These are phyloP conservation scores for Ajuga chamaepitys DNA, from an alignment of 257 asterid species.

Conservation along the genomic window DNA sequence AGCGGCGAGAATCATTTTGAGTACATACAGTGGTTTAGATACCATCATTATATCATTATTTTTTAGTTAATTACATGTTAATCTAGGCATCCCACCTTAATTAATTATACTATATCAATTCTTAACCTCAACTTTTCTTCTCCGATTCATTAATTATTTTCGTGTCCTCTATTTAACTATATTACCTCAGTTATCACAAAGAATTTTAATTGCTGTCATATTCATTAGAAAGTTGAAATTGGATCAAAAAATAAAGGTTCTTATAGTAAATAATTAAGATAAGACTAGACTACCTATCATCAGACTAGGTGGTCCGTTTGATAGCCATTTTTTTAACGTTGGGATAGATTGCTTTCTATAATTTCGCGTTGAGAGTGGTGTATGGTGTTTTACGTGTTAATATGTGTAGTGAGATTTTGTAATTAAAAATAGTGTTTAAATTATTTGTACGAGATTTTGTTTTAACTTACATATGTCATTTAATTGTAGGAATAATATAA, in stretches of 20 bases:
- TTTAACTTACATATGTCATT: too few species aligned
- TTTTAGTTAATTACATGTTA: conserved; percentile 17
- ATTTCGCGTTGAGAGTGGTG: too few species aligned
- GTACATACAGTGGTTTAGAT: conserved; percentile 20
- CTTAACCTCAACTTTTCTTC: conserved; percentile 10
- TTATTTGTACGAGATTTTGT: too few species aligned
- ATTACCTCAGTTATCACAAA: conserved; percentile 10
- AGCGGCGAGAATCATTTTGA: conserved; percentile 33
- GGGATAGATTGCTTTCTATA: too few species aligned
- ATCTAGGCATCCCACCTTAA: conserved; percentile 20
- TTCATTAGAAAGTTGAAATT: conserved; percentile 22
- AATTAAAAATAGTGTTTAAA: too few species aligned
- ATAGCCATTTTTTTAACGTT: not conserved
- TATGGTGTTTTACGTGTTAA: too few species aligned
- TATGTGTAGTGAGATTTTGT: too few species aligned
- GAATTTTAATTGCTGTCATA: conserved; percentile 22
- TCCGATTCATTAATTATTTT: not conserved
- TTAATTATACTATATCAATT: conserved; percentile 8
- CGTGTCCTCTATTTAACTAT: conserved; percentile 9
- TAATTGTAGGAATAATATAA: too few species aligned
- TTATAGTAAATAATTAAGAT: not conserved
- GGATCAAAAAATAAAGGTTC: conserved; percentile 13
- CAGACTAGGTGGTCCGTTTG: not conserved
- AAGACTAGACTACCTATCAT: not conserved
- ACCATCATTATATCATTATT: conserved; percentile 17